Evolutionary conservation across 2,329 filamentous ascomycete genomes (phyloP), one percentile per base, ranked within the genome.

Genomic region (Neodidymelliopsis sp.): DNA sequence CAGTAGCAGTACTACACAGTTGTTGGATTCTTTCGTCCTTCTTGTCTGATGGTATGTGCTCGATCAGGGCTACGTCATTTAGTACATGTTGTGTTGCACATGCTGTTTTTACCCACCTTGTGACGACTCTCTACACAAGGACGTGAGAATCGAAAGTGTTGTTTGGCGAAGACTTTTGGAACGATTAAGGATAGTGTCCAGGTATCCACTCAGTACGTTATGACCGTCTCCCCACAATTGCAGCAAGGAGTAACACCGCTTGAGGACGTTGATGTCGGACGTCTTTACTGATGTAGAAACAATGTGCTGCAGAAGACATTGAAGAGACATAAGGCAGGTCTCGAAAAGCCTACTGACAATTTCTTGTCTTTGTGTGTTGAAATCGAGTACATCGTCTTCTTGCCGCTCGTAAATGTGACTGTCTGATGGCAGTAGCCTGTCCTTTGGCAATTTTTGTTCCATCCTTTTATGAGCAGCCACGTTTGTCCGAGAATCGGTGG

Each of bases 161-260:
- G 54, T 60, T 9, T 44, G 24, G 2, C 45, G 46, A 4, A 65
- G 34, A 9, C 28, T 27, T 15, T 47, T 59, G 2, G 59, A 63
- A 9, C 40, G 29, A n/a, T 61, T 49, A n/a, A 65, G 48, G 0
- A 47, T 12, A 3, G 19, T 6, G 34, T 65, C 62, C 8, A 65
- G 40, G 11, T 35, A 45, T 5, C 62, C 57, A 4, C 45, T 25
- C 6, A 19, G 28, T 2, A 44, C 55, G 3, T 38, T 37, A 33
- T 63, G 49, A 9, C 59, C 60, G 9, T 57, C 51, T 4, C 36
- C 46, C 60, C 62, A 65, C 8, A 65, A 49, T 15, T 41, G 44
- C 8, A 65, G 22, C 4, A 31, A 56, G 24, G 29, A 19, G 16
- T 48, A 24, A 40, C 42, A 49, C 23, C 60, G 56, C 7, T 42